phyloP scores from a whole-genome alignment of 768 basidiomycete genomes.

The Lactarius tabidus region DNA sequence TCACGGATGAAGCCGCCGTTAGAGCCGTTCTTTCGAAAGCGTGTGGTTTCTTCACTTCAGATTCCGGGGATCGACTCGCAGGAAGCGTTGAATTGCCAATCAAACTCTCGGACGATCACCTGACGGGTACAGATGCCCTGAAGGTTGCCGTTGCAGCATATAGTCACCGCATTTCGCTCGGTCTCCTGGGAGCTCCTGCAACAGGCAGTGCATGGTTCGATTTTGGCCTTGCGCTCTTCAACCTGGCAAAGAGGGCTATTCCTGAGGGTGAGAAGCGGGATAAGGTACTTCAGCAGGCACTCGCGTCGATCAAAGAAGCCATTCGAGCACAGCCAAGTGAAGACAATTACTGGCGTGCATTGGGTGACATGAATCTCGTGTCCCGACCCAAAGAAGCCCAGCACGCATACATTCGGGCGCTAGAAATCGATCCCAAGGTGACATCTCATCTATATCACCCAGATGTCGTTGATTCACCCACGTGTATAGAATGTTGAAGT shows the following conservation, averaged over 20 bases:
- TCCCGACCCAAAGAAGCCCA: constrained; percentile 72
- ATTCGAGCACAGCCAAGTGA: constrained; percentile 69
- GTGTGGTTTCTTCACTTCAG: constrained; percentile 38
- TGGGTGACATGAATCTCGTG: constrained; percentile 70
- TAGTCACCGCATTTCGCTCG: constrained; percentile 56
- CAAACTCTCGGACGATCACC: constrained; percentile 22
- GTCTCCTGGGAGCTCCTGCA: constrained; percentile 45
- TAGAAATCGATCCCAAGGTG: constrained; percentile 85
- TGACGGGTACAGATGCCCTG: constrained; percentile 37
- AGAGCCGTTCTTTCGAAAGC: constrained; percentile 35
- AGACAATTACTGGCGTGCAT: constrained; percentile 73
- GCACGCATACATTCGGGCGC: constrained; percentile 85
- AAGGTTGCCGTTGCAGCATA: constrained; percentile 57
- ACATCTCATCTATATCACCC: constrained; percentile 23
- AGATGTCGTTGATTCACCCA: constrained; percentile 11
- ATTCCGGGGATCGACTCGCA: constrained; percentile 41
- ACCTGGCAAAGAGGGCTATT: constrained; percentile 38
- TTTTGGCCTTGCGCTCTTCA: constrained; percentile 57
- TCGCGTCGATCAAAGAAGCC: constrained; percentile 61
- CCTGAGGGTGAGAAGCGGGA: constrained; percentile 33
- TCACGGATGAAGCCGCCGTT: constrained; percentile 43
- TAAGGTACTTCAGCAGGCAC: constrained; percentile 40
- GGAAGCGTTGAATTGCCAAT: constrained; percentile 37
- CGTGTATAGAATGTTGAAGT: constrained; percentile 55
- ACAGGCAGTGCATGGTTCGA: constrained; percentile 70